Conservation (phyloP, 768 basidiomycete genomes). For the Punctularia strigosozonata region DNA sequence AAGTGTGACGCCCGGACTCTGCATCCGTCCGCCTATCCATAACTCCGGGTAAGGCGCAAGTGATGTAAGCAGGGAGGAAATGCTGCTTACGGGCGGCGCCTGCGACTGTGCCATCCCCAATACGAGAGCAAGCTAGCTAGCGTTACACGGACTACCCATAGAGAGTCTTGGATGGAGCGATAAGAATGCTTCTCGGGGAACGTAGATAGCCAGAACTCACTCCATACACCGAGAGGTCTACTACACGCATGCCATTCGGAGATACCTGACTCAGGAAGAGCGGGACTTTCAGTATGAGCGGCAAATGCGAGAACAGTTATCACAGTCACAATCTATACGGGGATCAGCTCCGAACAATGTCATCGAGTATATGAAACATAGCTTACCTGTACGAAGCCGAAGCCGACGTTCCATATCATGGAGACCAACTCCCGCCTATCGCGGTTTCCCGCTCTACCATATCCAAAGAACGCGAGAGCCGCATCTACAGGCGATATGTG, state of each 20-base stretch:
- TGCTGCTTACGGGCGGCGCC: constrained; percentile 9
- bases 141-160: constrained; percentile 48
- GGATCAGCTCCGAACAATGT: background rate
- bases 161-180: too few relatives aligned
- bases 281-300: constrained; percentile 34
- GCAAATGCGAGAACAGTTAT: constrained; percentile 37
- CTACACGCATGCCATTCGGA: constrained; percentile 59
- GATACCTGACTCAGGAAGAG: constrained; percentile 20
- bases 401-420: constrained; percentile 36
- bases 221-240: constrained; percentile 57
- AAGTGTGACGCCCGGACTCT: background rate
- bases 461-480: constrained; percentile 36
- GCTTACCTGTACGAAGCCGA: constrained; percentile 43
- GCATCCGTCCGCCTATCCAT: constrained; percentile 9
- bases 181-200: too few relatives aligned
- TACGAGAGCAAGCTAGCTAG: constrained; percentile 37
- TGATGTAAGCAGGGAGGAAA: constrained; percentile 1
- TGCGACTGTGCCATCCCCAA: constrained; percentile 40
- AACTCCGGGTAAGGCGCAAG: background rate
- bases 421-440: constrained; percentile 44
- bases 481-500: too few relatives aligned
- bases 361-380: constrained; percentile 6
- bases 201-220: too few relatives aligned
- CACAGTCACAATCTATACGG: constrained; percentile 37
- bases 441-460: constrained; percentile 38